These are phyloP conservation scores for Moesziomyces parantarcticus DNA, from an alignment of 1,284 basidiomycete species.

Conservation along the genomic window DNA sequence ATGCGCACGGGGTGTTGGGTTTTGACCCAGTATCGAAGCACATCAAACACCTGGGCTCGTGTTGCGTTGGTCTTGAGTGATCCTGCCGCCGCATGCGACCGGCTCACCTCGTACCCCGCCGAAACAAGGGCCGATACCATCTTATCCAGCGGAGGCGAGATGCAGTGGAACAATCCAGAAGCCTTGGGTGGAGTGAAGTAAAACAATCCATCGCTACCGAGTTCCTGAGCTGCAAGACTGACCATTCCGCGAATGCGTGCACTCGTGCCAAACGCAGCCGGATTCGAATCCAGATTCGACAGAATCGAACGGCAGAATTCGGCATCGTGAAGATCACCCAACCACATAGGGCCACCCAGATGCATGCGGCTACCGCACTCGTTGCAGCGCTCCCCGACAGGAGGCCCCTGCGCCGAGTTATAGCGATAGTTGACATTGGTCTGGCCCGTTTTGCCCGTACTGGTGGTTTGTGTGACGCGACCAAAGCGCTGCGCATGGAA, in stretches of 20 bases:
- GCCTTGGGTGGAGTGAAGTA: conserved; percentile 90
- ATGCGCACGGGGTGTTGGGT: conserved; percentile 79
- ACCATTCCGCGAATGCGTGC: conserved; percentile 95
- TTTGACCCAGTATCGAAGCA: conserved; percentile 81
- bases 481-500: conserved; percentile 58
- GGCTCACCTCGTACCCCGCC: conserved; percentile 83
- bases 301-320: conserved; percentile 81
- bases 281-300: conserved; percentile 75
- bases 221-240: conserved; percentile 84
- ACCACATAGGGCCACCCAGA: conserved; percentile 95
- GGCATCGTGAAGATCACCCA: conserved; percentile 83
- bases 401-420: conserved; percentile 75
- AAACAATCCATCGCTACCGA: conserved; percentile 75
- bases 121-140: conserved; percentile 85
- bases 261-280: conserved; percentile 77
- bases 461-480: conserved; percentile 33
- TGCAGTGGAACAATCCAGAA: conserved; percentile 82
- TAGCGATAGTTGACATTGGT: conserved; percentile 72
- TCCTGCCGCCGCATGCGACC: conserved; percentile 88
- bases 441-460: conserved; percentile 50
- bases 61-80: conserved; percentile 90
- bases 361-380: conserved; percentile 75
- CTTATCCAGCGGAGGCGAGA: conserved; percentile 47
- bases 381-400: conserved; percentile 76
- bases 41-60: conserved; percentile 79